These are phyloP conservation scores for Inga oerstediana DNA, from an alignment of 306 rosid genomes.

Conservation along the genomic window DNA sequence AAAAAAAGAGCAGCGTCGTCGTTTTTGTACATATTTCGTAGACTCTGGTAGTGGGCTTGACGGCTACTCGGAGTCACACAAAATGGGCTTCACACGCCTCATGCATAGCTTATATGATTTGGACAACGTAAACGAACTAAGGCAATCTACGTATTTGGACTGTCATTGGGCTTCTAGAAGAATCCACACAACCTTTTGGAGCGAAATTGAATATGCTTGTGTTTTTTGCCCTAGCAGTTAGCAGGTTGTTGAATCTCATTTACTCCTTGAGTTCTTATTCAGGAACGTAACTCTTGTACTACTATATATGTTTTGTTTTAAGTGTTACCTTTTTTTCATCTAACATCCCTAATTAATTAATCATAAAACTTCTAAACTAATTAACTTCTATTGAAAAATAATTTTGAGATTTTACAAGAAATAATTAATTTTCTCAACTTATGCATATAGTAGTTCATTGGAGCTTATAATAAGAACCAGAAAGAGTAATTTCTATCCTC, in stretches of 20 bases:
- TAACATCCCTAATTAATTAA: no score
- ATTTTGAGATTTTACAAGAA: no score
- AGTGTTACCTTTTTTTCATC: no score
- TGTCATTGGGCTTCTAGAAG: background rate
- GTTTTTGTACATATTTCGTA: background rate
- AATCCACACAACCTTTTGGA: background rate
- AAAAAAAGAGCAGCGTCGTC: no score
- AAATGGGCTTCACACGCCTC: background rate
- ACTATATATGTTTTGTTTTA: no score
- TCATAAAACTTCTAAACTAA: no score
- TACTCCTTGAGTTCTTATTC: background rate
- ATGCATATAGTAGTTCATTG: no score
- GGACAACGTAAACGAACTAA: background rate
- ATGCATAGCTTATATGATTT: background rate
- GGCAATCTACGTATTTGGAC: background rate
- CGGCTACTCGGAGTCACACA: background rate
- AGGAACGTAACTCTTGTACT: no score
- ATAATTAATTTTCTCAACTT: no score
- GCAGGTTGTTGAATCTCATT: background rate
- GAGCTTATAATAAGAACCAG: no score
- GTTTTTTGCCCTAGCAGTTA: background rate
- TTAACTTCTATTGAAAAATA: no score
- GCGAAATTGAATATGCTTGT: background rate
- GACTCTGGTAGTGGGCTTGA: background rate
- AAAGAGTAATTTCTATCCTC: background rate